Evolutionary conservation across 306 rosid species (phyloP).

Genomic region (Dryas alaskensis): DNA sequence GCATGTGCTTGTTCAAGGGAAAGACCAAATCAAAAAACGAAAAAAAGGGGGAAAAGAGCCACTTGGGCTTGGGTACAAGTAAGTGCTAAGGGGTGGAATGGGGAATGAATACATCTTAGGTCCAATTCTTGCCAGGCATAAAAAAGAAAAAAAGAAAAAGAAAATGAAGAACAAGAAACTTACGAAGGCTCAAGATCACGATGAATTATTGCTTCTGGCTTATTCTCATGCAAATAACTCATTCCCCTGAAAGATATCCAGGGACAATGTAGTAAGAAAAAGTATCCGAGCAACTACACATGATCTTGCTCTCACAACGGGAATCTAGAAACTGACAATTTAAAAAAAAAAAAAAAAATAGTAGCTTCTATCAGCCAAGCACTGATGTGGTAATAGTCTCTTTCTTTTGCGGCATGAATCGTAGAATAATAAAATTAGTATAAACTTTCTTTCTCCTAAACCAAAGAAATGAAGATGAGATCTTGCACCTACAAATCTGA

Average conservation of each 20-base stretch:
- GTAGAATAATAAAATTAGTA: not conserved
- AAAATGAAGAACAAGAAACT: constrained; percentile 31
- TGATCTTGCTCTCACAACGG: constrained; percentile 7
- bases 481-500: not conserved
- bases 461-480: not conserved
- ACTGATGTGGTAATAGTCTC: not conserved
- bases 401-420: not conserved
- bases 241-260: constrained; percentile 73
- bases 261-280: constrained; percentile 1
- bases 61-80: not conserved
- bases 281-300: constrained; percentile 9
- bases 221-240: constrained; percentile 90
- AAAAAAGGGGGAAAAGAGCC: not conserved
- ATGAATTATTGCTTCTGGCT: constrained; percentile 90
- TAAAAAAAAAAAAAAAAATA: too few relatives aligned
- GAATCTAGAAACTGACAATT: constrained; percentile 13
- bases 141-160: constrained; percentile 1
- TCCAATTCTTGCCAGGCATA: constrained; percentile 1
- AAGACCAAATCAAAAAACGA: not conserved
- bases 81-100: not conserved
- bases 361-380: not conserved
- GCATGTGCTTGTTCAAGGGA: not conserved
- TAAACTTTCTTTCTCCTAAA: not conserved
- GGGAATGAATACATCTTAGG: not conserved
- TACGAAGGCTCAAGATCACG: constrained; percentile 99